Base-by-base conservation (phyloP, 2,329 filamentous ascomycete species). In the Scedosporium minutisporum region DNA sequence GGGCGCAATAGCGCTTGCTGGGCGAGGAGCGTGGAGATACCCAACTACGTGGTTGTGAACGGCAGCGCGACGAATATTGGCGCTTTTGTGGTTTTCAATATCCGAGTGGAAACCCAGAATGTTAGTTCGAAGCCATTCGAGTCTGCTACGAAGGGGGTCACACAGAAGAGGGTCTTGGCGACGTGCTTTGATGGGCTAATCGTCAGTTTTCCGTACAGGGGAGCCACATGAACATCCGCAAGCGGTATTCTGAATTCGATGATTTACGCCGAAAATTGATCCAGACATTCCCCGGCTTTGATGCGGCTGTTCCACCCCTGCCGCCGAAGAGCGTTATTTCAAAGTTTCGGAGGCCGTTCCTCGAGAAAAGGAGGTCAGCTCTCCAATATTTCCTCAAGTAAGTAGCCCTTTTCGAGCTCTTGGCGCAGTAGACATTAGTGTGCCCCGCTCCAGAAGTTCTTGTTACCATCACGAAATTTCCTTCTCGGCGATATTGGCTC, bases 31-130 rank as follows among this genome's bases (percentile, higher is more conserved):
- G 85, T 87, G 62, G 78, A 82, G 66, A 79, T 88, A 51, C 76
- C 79, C 44, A 82, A 84, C 69, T 76, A 83, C 70, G 81, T 82
- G 10, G 68, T 84, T 21, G 80, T 88, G 57, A 83, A 85, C 64
- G 79, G 82, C 60, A 80, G 81, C 65, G 72, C 80, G 42, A 82
- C 80, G 14, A 83, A 80, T 66, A 80, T 86, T 29, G 93, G 93
- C n/a, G 90, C 93, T 1, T 99, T 97, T 76, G 91, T 97, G 1
- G 92, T 96, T 6, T 99, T 91, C 90, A 95, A 91, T 71, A 92
- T 95, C 69, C 86, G 82, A 58, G 90, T 99, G 55, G 87, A 95
- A 73, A 97, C 92, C 3, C 77, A 97, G 60, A 88, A 86, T 74
- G 91, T 93, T 72, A 73, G 86, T 82, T 46, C 2, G 21, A 53